These are phyloP conservation scores for Stachybotrys elegans DNA, from an alignment of 2,329 filamentous ascomycete genomes.

Conservation along the genomic window DNA sequence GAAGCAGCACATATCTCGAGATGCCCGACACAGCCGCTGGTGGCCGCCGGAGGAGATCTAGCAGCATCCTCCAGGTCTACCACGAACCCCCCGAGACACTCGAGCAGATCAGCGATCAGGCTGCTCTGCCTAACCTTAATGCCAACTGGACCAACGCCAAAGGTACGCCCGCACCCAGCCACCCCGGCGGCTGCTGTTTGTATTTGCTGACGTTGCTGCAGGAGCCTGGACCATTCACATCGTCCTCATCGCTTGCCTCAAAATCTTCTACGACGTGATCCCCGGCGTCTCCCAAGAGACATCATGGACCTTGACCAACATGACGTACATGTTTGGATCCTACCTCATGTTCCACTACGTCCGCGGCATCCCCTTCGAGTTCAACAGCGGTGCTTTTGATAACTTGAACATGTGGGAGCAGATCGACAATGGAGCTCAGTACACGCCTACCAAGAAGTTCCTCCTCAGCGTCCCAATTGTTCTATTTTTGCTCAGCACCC, in stretches of 20 bases:
- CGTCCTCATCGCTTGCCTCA: constrained; percentile 83
- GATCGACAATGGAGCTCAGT: constrained; percentile 98
- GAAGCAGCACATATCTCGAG: constrained; percentile 51
- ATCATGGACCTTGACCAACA: constrained; percentile 97
- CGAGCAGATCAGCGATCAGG: constrained; percentile 96
- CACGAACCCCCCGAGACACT: constrained; percentile 94
- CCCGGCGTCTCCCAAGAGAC: constrained; percentile 96
- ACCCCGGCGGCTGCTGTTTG: background rate
- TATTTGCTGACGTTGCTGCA: constrained; percentile 32
- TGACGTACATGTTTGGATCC: constrained; percentile 97
- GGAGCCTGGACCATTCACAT: constrained; percentile 98
- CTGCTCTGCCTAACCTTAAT: constrained; percentile 89
- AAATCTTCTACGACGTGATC: constrained; percentile 96
- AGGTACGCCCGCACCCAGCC: constrained; percentile 51
- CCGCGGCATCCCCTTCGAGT: constrained; percentile 95
- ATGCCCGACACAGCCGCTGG: constrained; percentile 59
- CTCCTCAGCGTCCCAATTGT: constrained; percentile 89
- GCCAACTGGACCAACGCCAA: constrained; percentile 99
- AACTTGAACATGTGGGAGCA: constrained; percentile 99
- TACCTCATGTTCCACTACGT: constrained; percentile 99
- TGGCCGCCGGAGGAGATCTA: constrained; percentile 85
- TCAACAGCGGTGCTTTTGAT: constrained; percentile 97
- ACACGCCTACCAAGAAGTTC: constrained; percentile 98
- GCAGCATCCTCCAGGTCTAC: constrained; percentile 88
- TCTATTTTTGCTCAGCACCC: constrained; percentile 92